Evolutionary conservation across 139 green algal genomes (phyloP).

Genomic region (Coelastrella sp.): DNA sequence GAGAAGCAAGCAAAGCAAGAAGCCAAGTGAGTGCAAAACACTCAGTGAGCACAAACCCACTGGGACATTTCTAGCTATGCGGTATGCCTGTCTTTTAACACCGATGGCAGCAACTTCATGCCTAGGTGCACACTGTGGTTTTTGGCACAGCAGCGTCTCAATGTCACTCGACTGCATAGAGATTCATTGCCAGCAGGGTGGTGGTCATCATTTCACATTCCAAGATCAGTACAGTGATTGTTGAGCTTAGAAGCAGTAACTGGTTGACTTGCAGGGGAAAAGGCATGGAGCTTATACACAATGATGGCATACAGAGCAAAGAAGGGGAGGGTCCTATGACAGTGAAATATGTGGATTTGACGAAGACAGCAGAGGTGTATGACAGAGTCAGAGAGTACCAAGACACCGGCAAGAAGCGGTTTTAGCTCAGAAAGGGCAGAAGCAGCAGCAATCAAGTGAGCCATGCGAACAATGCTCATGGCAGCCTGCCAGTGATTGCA

Average conservation of each 20-base stretch:
- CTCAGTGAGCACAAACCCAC: background rate
- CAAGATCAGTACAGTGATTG: no score
- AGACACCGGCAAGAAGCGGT: constrained; percentile 51
- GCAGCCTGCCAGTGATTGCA: no score
- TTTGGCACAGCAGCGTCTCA: background rate
- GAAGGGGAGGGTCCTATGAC: constrained; percentile 22
- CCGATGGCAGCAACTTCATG: no score
- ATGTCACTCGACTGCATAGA: background rate
- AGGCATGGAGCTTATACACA: constrained; percentile 45
- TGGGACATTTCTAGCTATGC: background rate
- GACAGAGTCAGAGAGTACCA: constrained; percentile 44
- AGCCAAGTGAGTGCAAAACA: constrained; percentile 4
- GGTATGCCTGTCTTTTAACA: no score
- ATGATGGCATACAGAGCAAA: background rate
- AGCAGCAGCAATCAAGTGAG: no score
- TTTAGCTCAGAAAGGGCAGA: no score
- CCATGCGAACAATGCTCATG: no score
- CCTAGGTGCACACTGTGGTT: no score
- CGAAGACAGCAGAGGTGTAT: constrained; percentile 39
- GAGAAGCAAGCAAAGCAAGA: constrained; percentile 28
- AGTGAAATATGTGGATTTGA: constrained; percentile 40
- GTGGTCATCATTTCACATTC: no score
- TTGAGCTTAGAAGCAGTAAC: no score
- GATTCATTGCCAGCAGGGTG: no score
- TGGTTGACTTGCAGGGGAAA: background rate